A percentile compares a stretch with the other conserved stretches of the same genome.
phyloP scores from a whole-genome alignment of 2,329 filamentous ascomycete species.

The Helotiales sp. region DNA sequence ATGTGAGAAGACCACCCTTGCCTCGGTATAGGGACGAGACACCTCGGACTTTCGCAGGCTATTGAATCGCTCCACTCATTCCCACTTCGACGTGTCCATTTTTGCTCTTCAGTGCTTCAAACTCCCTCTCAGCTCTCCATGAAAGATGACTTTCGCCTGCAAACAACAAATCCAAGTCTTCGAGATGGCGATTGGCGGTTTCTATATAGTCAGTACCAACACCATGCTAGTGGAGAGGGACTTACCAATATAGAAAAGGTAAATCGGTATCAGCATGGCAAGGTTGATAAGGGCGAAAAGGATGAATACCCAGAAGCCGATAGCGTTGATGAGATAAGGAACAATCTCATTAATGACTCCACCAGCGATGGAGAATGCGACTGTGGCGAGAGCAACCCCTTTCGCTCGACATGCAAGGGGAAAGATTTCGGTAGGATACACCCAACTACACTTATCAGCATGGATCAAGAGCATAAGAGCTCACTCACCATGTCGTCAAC shows the following conservation, averaged over 20 bases:
- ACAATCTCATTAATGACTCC: slow-evolving; percentile 30
- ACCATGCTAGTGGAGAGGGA: not conserved
- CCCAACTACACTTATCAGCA: slow-evolving; percentile 39
- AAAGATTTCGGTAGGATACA: slow-evolving; percentile 72
- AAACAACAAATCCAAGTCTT: slow-evolving; percentile 32
- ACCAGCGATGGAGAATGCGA: slow-evolving; percentile 17
- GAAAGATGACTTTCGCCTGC: slow-evolving; percentile 29
- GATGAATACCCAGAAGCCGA: slow-evolving; percentile 36
- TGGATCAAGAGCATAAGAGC: not conserved
- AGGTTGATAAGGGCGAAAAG: slow-evolving; percentile 36
- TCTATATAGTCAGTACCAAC: slow-evolving; percentile 7
- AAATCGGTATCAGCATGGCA: slow-evolving; percentile 30
- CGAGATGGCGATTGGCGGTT: slow-evolving; percentile 31
- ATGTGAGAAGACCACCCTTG: too few species aligned
- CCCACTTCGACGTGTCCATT: not conserved
- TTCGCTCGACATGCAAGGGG: slow-evolving; percentile 68
- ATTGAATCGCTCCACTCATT: not conserved
- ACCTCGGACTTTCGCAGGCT: too few species aligned
- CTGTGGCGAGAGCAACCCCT: slow-evolving; percentile 59
- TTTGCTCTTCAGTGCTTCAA: slow-evolving; percentile 7
- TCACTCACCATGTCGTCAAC: slow-evolving; percentile 13
- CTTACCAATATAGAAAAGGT: slow-evolving; percentile 30
- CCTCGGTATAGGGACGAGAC: too few species aligned
- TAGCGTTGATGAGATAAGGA: slow-evolving; percentile 34
- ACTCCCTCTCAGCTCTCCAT: slow-evolving; percentile 30